phyloP scores from a whole-genome alignment of 164 flowering plant genomes.

The Aristolochia californica region DNA sequence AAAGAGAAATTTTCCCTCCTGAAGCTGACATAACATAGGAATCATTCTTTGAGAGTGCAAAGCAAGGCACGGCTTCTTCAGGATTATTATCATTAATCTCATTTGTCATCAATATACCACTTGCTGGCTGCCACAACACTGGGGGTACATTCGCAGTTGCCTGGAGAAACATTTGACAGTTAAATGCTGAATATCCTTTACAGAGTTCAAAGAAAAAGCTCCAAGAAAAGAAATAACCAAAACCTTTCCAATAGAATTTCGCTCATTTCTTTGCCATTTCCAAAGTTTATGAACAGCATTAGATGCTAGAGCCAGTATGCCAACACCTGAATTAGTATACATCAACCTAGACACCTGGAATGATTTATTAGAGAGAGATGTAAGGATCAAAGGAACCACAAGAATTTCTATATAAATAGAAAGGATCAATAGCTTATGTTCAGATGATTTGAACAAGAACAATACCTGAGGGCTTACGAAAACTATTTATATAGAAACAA shows the following conservation, averaged over 20 bases:
- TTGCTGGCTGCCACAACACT: constrained; percentile 66
- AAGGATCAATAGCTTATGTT: too few relatives aligned
- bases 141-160: constrained; percentile 57
- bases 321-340: constrained; percentile 66
- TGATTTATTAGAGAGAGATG: not conserved
- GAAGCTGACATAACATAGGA: constrained; percentile 82
- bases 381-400: not conserved
- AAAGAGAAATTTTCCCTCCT: constrained; percentile 71
- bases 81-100: constrained; percentile 44
- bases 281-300: constrained; percentile 70
- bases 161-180: constrained; percentile 21
- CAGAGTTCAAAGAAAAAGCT: not conserved
- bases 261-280: constrained; percentile 69
- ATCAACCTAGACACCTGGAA: constrained; percentile 62
- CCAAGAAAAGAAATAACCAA: not conserved
- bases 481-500: too few relatives aligned
- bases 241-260: constrained; percentile 64
- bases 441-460: too few relatives aligned
- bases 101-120: constrained; percentile 76
- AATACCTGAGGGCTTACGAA: too few relatives aligned
- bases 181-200: not conserved
- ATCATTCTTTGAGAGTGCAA: constrained; percentile 79
- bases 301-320: constrained; percentile 64
- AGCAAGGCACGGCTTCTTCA: constrained; percentile 66
- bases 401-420: not conserved